These are phyloP conservation scores for Osmozyma mogii DNA, from an alignment of 805 yeast species.

Conservation along the genomic window DNA sequence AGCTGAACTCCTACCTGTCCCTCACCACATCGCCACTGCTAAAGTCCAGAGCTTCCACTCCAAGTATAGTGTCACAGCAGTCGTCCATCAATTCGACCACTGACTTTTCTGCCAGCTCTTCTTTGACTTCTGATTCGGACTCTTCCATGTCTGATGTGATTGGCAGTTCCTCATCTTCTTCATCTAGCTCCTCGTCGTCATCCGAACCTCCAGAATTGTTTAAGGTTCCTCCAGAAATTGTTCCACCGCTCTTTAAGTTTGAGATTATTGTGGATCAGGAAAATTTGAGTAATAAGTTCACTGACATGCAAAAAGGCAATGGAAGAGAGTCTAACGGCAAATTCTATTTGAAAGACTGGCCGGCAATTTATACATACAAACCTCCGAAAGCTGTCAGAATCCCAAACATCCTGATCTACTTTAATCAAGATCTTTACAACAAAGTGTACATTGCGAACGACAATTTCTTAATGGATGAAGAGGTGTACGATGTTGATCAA, in stretches of 20 bases:
- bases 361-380: not conserved
- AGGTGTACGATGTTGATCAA: slow-evolving; percentile 8
- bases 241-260: slow-evolving; percentile 39
- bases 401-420: slow-evolving; percentile 11
- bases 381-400: slow-evolving; percentile 8
- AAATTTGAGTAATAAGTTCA: slow-evolving; percentile 13
- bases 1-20: slow-evolving; percentile 30
- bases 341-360: not conserved
- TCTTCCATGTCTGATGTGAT: slow-evolving; percentile 10
- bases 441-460: slow-evolving; percentile 22
- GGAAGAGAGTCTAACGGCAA: slow-evolving; percentile 1
- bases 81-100: slow-evolving; percentile 31
- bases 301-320: slow-evolving; percentile 16
- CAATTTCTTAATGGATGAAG: slow-evolving; percentile 8
- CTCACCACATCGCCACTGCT: slow-evolving; percentile 25
- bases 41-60: slow-evolving; percentile 29
- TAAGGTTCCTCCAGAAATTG: slow-evolving; percentile 36
- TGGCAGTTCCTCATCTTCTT: slow-evolving; percentile 10
- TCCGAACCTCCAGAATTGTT: slow-evolving; percentile 38
- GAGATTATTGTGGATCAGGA: slow-evolving; percentile 31
- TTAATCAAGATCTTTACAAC: slow-evolving; percentile 19
- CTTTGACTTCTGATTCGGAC: slow-evolving; percentile 24
- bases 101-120: slow-evolving; percentile 25
- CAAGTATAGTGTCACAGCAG: slow-evolving; percentile 29
- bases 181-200: slow-evolving; percentile 3